Conservation (phyloP, 805 yeast genomes). For the Sugiyamaella mastotermitis region DNA sequence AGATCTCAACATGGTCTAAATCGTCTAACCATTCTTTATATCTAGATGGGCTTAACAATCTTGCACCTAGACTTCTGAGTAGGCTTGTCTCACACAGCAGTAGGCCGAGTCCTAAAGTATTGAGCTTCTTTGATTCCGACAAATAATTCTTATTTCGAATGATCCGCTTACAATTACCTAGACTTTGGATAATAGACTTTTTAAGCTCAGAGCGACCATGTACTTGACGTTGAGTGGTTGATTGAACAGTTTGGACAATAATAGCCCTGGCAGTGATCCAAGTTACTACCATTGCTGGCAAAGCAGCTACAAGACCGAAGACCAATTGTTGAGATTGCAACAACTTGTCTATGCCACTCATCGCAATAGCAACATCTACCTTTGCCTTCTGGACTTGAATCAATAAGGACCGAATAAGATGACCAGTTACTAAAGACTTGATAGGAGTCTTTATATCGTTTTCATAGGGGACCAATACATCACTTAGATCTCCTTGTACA, state of each 20-base stretch:
- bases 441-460: conserved; percentile 65
- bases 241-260: conserved; percentile 13
- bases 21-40: conserved; percentile 56
- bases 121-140: conserved; percentile 17
- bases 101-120: conserved; percentile 45
- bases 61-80: conserved; percentile 44
- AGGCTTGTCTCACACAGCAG: conserved; percentile 61
- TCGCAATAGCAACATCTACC: conserved; percentile 88
- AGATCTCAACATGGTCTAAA: conserved; percentile 46
- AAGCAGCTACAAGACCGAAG: conserved; percentile 85
- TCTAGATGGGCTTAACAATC: conserved; percentile 44
- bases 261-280: conserved; percentile 32
- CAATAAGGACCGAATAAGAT: conserved; percentile 65
- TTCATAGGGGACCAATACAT: conserved; percentile 78
- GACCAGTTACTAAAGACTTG: conserved; percentile 57
- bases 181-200: conserved; percentile 35
- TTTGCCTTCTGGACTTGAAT: conserved; percentile 95
- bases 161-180: conserved; percentile 57
- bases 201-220: conserved; percentile 12
- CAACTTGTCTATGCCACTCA: conserved; percentile 84
- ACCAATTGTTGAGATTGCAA: conserved; percentile 88
- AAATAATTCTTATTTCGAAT: conserved; percentile 26
- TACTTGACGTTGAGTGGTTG: conserved; percentile 13
- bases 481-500: conserved; percentile 68
- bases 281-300: conserved; percentile 54